Conservation (phyloP, 2,329 filamentous ascomycete species). For the Trichoderma lentiforme region DNA sequence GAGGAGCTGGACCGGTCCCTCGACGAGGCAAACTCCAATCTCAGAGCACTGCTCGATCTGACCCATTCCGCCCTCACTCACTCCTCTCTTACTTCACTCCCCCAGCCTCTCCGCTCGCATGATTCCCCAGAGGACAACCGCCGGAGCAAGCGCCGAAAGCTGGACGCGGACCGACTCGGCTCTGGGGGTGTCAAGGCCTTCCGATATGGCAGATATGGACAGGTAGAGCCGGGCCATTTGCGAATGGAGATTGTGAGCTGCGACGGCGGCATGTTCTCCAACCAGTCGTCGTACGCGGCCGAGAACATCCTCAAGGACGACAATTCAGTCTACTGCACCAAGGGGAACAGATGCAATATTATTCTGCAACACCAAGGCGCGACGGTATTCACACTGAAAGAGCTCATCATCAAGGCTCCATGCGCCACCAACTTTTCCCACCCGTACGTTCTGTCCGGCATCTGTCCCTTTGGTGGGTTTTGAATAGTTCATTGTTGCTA, state of each 20-base stretch:
- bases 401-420: conserved; percentile 84
- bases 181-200: conserved; percentile 53
- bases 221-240: conserved; percentile 77
- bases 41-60: conserved; percentile 43
- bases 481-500: conserved; percentile 25
- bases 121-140: conserved; percentile 48
- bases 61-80: conserved; percentile 24
- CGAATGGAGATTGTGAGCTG: conserved; percentile 88
- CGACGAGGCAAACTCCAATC: conserved; percentile 43
- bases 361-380: conserved; percentile 77
- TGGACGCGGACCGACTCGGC: conserved; percentile 59
- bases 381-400: conserved; percentile 77
- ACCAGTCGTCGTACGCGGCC: conserved; percentile 61
- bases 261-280: conserved; percentile 71
- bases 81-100: conserved; percentile 24
- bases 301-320: conserved; percentile 85
- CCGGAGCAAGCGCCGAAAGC: conserved; percentile 64
- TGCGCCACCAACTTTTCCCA: conserved; percentile 71
- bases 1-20: conserved; percentile 39
- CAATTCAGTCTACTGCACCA: conserved; percentile 83
- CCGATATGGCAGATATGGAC: conserved; percentile 81
- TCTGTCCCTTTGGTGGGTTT: neutral
- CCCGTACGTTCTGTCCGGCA: conserved; percentile 60
- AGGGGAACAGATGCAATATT: conserved; percentile 83
- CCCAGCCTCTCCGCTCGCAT: conserved; percentile 35